Percentiles rank a stretch among this genome's conserved stretches.
Conservation (phyloP, 2,329 filamentous ascomycete species). For the Fusarium proliferatum region DNA sequence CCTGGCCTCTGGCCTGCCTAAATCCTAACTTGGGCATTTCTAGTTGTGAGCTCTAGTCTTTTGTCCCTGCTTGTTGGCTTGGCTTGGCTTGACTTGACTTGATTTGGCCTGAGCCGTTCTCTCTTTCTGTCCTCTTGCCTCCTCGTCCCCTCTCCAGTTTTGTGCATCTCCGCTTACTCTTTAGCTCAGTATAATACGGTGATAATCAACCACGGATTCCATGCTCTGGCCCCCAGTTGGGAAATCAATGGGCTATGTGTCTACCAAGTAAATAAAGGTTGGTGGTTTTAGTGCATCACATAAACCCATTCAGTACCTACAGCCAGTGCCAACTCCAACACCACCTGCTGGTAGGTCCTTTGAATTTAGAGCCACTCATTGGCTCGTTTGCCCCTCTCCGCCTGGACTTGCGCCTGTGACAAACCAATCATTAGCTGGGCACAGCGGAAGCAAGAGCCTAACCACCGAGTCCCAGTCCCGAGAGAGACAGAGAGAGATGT, state of each 20-base stretch:
- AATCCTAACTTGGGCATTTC: background rate
- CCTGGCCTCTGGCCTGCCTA: constrained; percentile 6
- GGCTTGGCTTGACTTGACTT: background rate
- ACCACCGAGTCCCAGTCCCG: background rate
- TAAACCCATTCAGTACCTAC: background rate
- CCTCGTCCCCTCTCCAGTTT: background rate
- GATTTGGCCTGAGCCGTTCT: background rate
- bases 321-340: background rate
- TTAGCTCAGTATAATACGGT: background rate
- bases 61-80: constrained; percentile 14
- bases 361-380: constrained; percentile 18
- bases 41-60: constrained; percentile 1
- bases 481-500: background rate
- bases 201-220: background rate
- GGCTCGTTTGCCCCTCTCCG: constrained; percentile 1
- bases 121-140: background rate
- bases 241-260: background rate
- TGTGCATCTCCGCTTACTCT: background rate
- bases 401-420: background rate
- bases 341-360: constrained; percentile 6
- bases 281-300: background rate
- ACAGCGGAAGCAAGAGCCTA: background rate
- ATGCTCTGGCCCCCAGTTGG: background rate
- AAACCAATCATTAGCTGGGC: constrained; percentile 5
- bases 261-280: background rate